A percentile compares a stretch with the other conserved stretches of the same genome.
Evolutionary conservation across 2,329 filamentous ascomycete species (phyloP).

Genomic region (Penicillium brevicompactum): DNA sequence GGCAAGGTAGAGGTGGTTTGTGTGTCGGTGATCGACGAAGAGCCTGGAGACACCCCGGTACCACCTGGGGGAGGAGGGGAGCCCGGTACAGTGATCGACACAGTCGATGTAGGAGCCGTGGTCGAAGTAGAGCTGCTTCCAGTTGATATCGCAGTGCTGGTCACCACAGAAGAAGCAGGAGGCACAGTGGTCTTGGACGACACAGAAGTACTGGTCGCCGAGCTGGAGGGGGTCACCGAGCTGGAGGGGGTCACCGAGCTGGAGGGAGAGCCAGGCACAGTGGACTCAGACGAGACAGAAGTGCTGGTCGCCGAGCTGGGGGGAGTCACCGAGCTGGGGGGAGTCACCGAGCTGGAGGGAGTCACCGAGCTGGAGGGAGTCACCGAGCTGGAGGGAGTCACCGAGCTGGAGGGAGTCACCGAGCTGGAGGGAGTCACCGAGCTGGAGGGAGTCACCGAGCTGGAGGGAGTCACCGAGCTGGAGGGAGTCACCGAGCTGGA

Average conservation of each 20-base stretch:
- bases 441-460: background rate
- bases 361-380: background rate
- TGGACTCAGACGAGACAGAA: too few species aligned
- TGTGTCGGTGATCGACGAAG: background rate
- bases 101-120: conserved; percentile 1
- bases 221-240: too few species aligned
- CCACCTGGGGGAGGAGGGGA: background rate
- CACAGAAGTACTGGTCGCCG: background rate
- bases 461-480: background rate
- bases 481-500: background rate
- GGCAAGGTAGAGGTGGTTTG: background rate
- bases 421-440: background rate
- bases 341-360: background rate
- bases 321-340: too few species aligned
- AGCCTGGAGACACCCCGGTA: conserved; percentile 2
- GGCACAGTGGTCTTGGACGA: too few species aligned
- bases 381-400: too few species aligned
- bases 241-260: too few species aligned
- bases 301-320: background rate
- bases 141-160: background rate
- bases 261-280: too few species aligned
- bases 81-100: background rate
- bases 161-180: background rate
- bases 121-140: background rate
- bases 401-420: background rate